Percentiles rank a stretch among this genome's conserved stretches.
These are phyloP conservation scores for Aegilops sharonensis DNA, from an alignment of 176 grass and related monocot species.

Conservation along the genomic window DNA sequence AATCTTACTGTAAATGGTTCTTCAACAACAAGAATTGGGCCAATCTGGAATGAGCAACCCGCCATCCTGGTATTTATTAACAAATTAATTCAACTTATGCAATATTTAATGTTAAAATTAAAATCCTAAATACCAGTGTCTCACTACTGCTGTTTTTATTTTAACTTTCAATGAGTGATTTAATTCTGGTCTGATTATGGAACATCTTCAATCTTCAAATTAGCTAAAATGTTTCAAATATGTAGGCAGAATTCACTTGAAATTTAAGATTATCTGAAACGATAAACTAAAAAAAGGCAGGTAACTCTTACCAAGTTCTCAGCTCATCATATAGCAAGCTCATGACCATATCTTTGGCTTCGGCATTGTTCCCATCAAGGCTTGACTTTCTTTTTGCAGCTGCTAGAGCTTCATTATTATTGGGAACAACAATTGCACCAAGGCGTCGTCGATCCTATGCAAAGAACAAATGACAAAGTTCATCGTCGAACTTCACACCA, in stretches of 20 bases:
- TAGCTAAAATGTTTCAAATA: not conserved
- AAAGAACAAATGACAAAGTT: constrained; percentile 3
- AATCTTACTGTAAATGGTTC: constrained; percentile 73
- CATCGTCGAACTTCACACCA: too few relatives aligned
- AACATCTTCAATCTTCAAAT: not conserved
- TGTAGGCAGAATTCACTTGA: not conserved
- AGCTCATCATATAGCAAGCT: constrained; percentile 69
- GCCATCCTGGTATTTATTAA: constrained; percentile 48
- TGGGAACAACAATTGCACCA: constrained; percentile 86
- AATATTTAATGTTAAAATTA: not conserved
- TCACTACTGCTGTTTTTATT: not conserved
- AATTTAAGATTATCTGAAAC: not conserved
- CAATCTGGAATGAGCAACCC: constrained; percentile 65
- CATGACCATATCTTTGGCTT: constrained; percentile 46
- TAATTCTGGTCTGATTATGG: not conserved
- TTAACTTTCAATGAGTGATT: not conserved
- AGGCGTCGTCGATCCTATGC: constrained; percentile 72
- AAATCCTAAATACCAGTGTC: not conserved
- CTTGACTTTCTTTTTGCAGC: constrained; percentile 44
- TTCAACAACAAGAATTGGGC: constrained; percentile 66
- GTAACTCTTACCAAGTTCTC: constrained; percentile 60
- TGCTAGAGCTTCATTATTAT: constrained; percentile 72
- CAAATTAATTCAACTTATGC: not conserved
- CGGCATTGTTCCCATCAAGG: constrained; percentile 31
- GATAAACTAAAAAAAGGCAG: not conserved